Percentiles rank a stretch among this genome's conserved stretches.
Conservation (phyloP, 2,329 filamentous ascomycete species). For the Curvularia sp. region DNA sequence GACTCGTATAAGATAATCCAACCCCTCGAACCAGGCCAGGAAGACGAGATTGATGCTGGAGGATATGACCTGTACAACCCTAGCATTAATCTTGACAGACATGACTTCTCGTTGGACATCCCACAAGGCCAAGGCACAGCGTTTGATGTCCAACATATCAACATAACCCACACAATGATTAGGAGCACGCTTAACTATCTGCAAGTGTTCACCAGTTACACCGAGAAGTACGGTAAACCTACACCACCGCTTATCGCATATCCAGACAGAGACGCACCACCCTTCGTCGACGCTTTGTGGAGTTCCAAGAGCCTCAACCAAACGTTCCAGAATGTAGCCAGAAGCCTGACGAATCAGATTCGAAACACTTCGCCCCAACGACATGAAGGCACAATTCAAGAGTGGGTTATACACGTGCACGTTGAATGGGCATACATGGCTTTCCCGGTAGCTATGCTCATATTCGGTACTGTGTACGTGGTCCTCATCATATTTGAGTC, state of each 20-base stretch:
- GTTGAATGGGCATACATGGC: too few relatives aligned
- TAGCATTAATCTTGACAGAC: neutral
- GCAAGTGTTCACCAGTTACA: constrained; percentile 4
- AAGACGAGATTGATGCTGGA: neutral
- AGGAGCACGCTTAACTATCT: constrained; percentile 3
- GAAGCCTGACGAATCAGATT: too few relatives aligned
- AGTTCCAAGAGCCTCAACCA: too few relatives aligned
- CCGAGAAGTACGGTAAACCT: too few relatives aligned
- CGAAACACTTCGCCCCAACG: too few relatives aligned
- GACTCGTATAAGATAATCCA: constrained; percentile 2
- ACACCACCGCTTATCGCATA: too few relatives aligned
- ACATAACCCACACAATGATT: constrained; percentile 10
- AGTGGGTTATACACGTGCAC: too few relatives aligned
- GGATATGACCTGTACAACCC: constrained; percentile 1
- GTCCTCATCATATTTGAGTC: constrained; percentile 5
- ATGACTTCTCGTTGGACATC: neutral
- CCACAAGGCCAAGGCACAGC: neutral
- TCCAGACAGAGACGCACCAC: too few relatives aligned
- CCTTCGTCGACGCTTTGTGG: too few relatives aligned
- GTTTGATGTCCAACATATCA: neutral
- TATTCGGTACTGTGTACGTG: neutral
- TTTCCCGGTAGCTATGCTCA: neutral
- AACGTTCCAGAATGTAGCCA: too few relatives aligned
- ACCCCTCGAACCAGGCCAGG: neutral
- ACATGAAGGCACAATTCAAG: too few relatives aligned